Conservation (phyloP, 257 asterid genomes). For the Primulina tabacum region DNA sequence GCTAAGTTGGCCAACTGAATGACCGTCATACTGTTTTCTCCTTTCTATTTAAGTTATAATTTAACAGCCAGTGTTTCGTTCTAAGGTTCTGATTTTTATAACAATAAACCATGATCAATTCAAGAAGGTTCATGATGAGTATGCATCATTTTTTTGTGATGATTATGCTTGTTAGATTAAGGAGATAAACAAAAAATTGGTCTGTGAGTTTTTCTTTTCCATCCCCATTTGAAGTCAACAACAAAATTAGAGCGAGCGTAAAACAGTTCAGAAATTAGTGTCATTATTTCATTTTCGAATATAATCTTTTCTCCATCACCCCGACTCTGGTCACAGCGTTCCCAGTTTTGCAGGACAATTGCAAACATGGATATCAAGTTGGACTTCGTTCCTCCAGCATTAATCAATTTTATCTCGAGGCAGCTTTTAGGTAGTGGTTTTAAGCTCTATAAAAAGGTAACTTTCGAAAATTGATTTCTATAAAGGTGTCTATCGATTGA, state of each 20-base stretch:
- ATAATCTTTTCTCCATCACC: conserved; percentile 6
- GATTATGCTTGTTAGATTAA: no score
- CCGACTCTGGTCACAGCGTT: not conserved
- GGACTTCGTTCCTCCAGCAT: conserved; percentile 69
- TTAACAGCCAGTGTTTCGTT: not conserved
- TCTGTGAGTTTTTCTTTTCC: no score
- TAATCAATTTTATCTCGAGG: conserved; percentile 82
- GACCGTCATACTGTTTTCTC: not conserved
- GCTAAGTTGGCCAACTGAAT: not conserved
- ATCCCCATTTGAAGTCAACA: not conserved
- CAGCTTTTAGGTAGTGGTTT: conserved; percentile 89
- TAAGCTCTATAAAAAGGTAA: conserved; percentile 88
- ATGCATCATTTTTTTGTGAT: no score
- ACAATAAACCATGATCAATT: no score
- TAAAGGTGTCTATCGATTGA: not conserved
- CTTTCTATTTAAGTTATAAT: not conserved
- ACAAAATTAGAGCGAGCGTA: not conserved
- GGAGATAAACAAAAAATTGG: no score
- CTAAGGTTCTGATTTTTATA: not conserved
- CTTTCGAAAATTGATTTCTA: not conserved
- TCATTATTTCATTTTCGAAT: not conserved
- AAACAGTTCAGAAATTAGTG: not conserved
- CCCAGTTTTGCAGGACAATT: conserved; percentile 57
- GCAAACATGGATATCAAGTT: conserved; percentile 78
- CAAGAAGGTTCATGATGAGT: no score